These are phyloP conservation scores for Eragrostis tef DNA, from an alignment of 202 grass and related monocot genomes.

Conservation along the genomic window DNA sequence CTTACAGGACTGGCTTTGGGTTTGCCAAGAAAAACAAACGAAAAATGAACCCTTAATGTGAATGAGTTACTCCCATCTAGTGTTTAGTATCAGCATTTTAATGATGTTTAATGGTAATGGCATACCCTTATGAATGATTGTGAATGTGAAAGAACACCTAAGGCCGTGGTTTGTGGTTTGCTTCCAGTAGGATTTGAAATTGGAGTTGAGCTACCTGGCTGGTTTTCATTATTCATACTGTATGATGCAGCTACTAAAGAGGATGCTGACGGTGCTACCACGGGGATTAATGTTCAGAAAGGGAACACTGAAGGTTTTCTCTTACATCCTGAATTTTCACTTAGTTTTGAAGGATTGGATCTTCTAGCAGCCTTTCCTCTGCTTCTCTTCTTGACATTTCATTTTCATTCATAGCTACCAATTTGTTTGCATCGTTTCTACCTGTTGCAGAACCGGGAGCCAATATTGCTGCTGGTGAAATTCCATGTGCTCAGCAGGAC, in stretches of 20 bases:
- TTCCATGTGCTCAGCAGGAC: constrained; percentile 7
- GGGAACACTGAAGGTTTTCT: constrained; percentile 43
- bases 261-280: constrained; percentile 8
- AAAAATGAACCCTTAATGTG: neutral
- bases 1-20: too few relatives aligned
- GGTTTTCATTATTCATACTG: constrained; percentile 35
- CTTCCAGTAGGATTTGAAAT: constrained; percentile 14
- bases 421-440: constrained; percentile 12
- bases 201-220: neutral
- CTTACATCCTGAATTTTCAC: constrained; percentile 3
- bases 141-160: neutral
- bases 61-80: neutral
- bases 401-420: constrained; percentile 29
- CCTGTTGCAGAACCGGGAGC: constrained; percentile 14
- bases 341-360: constrained; percentile 7
- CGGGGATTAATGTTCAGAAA: constrained; percentile 24
- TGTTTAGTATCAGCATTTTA: neutral
- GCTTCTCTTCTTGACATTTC: neutral
- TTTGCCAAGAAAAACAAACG: too few relatives aligned
- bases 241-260: constrained; percentile 40
- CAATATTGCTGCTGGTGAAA: neutral
- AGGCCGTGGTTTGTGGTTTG: neutral
- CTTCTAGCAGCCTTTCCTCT: constrained; percentile 19
- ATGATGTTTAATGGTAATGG: constrained; percentile 27
- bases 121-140: neutral